phyloP scores from a whole-genome alignment of 2,329 filamentous ascomycete genomes.

The Neofusicoccum ribis region DNA sequence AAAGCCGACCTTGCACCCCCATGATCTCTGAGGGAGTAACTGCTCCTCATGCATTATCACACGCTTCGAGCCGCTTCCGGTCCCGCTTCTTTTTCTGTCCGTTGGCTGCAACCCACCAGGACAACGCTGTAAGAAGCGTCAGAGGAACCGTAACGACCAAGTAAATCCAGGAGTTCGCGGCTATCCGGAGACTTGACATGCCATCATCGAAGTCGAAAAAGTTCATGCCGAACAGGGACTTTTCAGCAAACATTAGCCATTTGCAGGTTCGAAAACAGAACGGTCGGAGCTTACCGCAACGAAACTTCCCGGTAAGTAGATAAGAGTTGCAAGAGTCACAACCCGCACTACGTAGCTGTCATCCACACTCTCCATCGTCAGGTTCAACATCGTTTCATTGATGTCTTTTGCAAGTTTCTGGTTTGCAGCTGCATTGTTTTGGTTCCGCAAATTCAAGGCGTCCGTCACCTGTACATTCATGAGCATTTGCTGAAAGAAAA shows the following conservation, averaged over 20 bases:
- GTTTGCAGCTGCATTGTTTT: neutral
- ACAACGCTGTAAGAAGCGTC: neutral
- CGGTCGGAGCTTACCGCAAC: neutral
- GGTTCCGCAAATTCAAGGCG: neutral
- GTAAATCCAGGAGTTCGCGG: constrained; percentile 4
- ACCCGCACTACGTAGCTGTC: constrained; percentile 4
- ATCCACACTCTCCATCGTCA: constrained; percentile 9
- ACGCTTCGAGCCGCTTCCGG: neutral
- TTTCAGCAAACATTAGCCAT: neutral
- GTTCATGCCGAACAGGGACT: constrained; percentile 13
- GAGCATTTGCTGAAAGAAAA: neutral
- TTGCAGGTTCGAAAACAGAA: neutral
- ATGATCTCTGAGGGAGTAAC: neutral
- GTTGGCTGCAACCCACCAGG: neutral
- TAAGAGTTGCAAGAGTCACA: constrained; percentile 1
- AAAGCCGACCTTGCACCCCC: neutral
- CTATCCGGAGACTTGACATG: neutral
- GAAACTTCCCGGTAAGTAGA: constrained; percentile 3
- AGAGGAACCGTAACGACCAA: neutral
- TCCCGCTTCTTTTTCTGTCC: constrained; percentile 3
- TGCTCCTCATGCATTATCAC: neutral
- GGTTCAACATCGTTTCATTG: neutral
- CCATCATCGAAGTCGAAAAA: constrained; percentile 1
- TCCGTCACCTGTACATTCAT: neutral
- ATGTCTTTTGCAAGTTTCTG: neutral